Conservation (phyloP, 441 rosid genomes). For the Erodium trifolium region DNA sequence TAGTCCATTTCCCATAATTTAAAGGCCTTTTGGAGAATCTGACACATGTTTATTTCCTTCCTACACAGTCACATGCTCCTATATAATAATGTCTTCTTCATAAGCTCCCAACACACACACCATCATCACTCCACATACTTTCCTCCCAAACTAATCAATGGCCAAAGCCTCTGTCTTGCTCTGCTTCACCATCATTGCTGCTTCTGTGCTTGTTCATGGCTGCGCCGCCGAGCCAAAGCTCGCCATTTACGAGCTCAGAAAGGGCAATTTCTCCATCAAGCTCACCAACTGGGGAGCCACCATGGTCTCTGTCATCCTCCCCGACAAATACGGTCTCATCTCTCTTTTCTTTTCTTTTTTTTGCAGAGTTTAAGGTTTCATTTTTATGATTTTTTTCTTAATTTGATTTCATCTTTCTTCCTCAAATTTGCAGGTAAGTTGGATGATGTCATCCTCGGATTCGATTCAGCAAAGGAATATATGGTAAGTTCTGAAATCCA, state of each 20-base stretch:
- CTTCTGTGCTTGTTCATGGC: too few species aligned
- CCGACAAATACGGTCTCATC: conserved; percentile 61
- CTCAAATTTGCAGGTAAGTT: conserved; percentile 41
- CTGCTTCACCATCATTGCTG: too few species aligned
- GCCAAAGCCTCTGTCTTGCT: too few species aligned
- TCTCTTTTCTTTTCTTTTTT: neutral
- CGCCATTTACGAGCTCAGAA: conserved; percentile 49
- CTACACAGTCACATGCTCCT: too few species aligned
- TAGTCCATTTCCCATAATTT: too few species aligned
- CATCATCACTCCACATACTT: too few species aligned
- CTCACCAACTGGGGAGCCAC: conserved; percentile 87
- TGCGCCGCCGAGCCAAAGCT: too few species aligned
- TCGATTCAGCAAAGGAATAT: conserved; percentile 47
- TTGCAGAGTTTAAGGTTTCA: neutral
- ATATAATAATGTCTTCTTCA: too few species aligned
- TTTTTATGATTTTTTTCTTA: conserved; percentile 2
- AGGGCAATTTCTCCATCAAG: conserved; percentile 54
- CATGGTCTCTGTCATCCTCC: conserved; percentile 49
- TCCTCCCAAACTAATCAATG: too few species aligned
- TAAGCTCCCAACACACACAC: too few species aligned
- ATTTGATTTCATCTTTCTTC: neutral
- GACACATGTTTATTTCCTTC: too few species aligned
- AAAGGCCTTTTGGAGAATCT: too few species aligned
- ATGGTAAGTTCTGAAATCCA: conserved; percentile 28
- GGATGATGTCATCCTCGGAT: conserved; percentile 70